Evolutionary conservation across 1,139 yeast genomes (phyloP).

Genomic region (Lizanozyma gosingica): DNA sequence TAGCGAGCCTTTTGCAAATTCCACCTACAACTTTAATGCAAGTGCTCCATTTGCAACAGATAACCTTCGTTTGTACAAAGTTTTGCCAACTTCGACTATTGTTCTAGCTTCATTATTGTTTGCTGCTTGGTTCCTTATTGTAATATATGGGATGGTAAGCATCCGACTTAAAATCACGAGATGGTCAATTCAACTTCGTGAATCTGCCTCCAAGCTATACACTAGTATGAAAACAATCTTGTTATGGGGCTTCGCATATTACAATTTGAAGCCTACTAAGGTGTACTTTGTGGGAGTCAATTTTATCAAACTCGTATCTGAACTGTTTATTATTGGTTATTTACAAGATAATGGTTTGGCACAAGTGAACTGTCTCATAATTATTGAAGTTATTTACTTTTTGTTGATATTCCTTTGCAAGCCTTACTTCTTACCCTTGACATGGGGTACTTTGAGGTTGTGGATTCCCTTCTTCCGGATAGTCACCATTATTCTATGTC

Average conservation of each 20-base stretch:
- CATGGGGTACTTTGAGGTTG: conserved; percentile 31
- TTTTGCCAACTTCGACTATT: conserved; percentile 9
- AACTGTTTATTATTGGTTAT: conserved; percentile 34
- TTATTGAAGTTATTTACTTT: conserved; percentile 26
- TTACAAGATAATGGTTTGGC: conserved; percentile 34
- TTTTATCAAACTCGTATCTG: conserved; percentile 18
- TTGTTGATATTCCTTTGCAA: conserved; percentile 19
- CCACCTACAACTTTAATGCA: background rate
- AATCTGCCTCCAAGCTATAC: conserved; percentile 25
- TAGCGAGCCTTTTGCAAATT: too few species aligned
- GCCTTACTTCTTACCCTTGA: conserved; percentile 33
- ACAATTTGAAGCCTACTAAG: conserved; percentile 34
- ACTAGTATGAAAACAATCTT: conserved; percentile 39
- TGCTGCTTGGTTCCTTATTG: conserved; percentile 20
- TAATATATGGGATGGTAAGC: background rate
- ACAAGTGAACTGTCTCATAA: conserved; percentile 34
- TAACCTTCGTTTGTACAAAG: background rate
- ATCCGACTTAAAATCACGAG: background rate
- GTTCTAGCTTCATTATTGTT: conserved; percentile 24
- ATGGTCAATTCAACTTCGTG: background rate
- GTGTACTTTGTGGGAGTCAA: conserved; percentile 32
- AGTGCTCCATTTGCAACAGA: background rate
- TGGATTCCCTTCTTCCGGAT: conserved; percentile 29
- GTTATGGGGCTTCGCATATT: conserved; percentile 39
- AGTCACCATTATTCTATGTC: conserved; percentile 28